These are phyloP conservation scores for Prasinococcaceae sp. DNA, from an alignment of 139 green algal species.

Conservation along the genomic window DNA sequence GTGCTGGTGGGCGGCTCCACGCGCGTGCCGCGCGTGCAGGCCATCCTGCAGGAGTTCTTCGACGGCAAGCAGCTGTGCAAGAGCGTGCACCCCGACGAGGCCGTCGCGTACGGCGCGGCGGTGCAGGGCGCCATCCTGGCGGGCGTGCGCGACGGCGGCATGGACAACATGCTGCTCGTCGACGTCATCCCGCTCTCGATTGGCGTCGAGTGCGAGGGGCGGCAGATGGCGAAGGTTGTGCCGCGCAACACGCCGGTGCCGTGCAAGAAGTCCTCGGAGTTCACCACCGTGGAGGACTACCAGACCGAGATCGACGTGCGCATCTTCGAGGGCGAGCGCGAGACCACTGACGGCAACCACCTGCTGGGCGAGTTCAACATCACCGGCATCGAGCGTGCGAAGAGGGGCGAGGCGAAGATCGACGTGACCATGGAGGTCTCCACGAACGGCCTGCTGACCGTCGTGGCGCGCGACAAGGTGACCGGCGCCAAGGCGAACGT, in stretches of 20 bases:
- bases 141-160: slow-evolving; percentile 12
- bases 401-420: slow-evolving; percentile 14
- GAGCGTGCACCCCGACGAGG: slow-evolving; percentile 84
- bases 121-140: slow-evolving; percentile 49
- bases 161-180: slow-evolving; percentile 17
- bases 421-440: slow-evolving; percentile 19
- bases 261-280: slow-evolving; percentile 15
- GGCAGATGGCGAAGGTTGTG: slow-evolving; percentile 14
- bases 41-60: slow-evolving; percentile 76
- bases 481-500: slow-evolving; percentile 13
- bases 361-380: slow-evolving; percentile 21
- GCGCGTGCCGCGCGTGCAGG: slow-evolving; percentile 79
- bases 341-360: slow-evolving; percentile 14
- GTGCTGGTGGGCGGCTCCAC: slow-evolving; percentile 30
- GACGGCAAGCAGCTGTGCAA: slow-evolving; percentile 41
- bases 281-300: slow-evolving; percentile 23
- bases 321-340: slow-evolving; percentile 21
- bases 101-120: slow-evolving; percentile 77
- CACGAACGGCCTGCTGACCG: slow-evolving; percentile 18
- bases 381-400: slow-evolving; percentile 12
- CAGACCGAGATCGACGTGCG: slow-evolving; percentile 16
- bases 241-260: slow-evolving; percentile 21
- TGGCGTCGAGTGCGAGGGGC: slow-evolving; percentile 21
- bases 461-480: slow-evolving; percentile 11
- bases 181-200: slow-evolving; percentile 25